Conservation (phyloP, 2,329 filamentous ascomycete genomes). For the Talaromyces sp. region DNA sequence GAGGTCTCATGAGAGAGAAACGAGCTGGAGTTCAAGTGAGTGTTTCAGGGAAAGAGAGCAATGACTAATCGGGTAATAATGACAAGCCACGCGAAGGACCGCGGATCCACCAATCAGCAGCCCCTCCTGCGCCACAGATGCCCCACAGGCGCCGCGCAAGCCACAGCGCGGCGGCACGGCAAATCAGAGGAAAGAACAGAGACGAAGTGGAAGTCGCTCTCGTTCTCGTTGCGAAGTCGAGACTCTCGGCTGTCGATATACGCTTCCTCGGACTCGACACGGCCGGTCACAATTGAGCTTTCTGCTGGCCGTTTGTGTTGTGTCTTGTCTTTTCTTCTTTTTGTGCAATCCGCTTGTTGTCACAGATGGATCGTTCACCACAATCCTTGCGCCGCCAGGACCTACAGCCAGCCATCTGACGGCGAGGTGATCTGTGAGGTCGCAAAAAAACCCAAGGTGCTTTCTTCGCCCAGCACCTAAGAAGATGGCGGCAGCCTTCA, state of each 20-base stretch:
- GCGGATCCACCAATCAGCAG: neutral
- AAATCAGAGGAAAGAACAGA: neutral
- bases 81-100: neutral
- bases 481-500: slow-evolving; percentile 41
- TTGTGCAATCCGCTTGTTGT: neutral
- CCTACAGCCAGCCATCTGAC: slow-evolving; percentile 55
- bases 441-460: slow-evolving; percentile 17
- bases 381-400: slow-evolving; percentile 39
- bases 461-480: slow-evolving; percentile 16
- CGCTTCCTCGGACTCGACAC: neutral
- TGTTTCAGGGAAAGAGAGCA: neutral
- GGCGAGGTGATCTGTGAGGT: slow-evolving; percentile 50
- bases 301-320: neutral
- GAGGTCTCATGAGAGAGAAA: neutral
- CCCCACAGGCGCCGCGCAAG: neutral
- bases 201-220: neutral
- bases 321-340: neutral
- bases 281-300: neutral
- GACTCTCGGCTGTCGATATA: neutral
- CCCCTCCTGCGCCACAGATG: neutral
- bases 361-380: slow-evolving; percentile 52
- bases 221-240: neutral
- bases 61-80: neutral
- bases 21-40: neutral
- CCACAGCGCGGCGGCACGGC: neutral